A percentile compares a stretch with the other conserved stretches of the same genome.
Conservation (phyloP, 192 early-diverging fungal species). For the Coemansia sp. region DNA sequence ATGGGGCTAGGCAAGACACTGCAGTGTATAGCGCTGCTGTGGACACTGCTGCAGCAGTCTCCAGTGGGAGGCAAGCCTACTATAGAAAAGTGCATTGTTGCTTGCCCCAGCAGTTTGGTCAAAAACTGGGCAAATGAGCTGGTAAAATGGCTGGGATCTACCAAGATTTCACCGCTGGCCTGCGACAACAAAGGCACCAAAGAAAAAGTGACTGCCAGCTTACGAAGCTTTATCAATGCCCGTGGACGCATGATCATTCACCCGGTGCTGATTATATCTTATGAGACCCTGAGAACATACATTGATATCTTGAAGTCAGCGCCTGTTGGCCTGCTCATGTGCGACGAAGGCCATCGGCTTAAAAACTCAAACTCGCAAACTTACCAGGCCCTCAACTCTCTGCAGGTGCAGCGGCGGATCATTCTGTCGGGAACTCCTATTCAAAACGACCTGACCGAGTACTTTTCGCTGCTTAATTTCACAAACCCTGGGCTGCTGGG, state of each 20-base stretch:
- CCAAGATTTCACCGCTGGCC: conserved; percentile 76
- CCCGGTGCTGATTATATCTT: conserved; percentile 96
- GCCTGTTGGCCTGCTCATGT: conserved; percentile 88
- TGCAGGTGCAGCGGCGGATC: conserved; percentile 88
- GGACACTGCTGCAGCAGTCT: conserved; percentile 95
- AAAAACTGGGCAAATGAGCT: conserved; percentile 99
- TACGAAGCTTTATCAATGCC: conserved; percentile 76
- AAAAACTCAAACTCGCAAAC: conserved; percentile 88
- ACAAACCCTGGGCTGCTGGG: conserved; percentile 92
- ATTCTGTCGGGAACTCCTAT: conserved; percentile 98
- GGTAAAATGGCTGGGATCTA: conserved; percentile 89
- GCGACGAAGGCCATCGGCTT: conserved; percentile 95
- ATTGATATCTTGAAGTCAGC: conserved; percentile 69
- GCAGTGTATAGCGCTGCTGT: conserved; percentile 93
- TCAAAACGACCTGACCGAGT: conserved; percentile 87
- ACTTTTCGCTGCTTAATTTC: conserved; percentile 92
- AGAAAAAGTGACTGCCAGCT: conserved; percentile 73
- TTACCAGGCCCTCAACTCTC: conserved; percentile 73
- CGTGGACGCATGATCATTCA: conserved; percentile 85
- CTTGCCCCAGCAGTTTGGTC: conserved; percentile 92
- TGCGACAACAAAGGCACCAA: conserved; percentile 89
- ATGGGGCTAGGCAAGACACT: conserved; percentile 89
- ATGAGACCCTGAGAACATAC: conserved; percentile 89
- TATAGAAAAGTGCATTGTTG: conserved; percentile 95
- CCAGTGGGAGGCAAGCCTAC: conserved; percentile 82